These are phyloP conservation scores for Puccinia triticina DNA, from an alignment of 1,284 basidiomycete species.

Conservation along the genomic window DNA sequence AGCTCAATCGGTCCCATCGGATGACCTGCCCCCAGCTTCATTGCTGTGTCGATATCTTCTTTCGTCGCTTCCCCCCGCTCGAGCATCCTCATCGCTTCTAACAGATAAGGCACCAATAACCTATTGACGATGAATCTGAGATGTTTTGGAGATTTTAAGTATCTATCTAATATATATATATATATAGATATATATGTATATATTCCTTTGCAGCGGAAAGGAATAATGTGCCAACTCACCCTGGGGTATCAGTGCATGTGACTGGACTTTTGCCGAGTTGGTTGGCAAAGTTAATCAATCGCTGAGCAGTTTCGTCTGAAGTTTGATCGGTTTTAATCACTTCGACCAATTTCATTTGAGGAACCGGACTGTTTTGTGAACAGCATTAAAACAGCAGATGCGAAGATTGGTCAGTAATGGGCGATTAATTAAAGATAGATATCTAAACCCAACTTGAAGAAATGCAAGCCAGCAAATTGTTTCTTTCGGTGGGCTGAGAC, in stretches of 20 bases:
- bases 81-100: constrained; percentile 66
- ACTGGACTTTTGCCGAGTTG: constrained; percentile 66
- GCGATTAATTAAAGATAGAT: constrained; percentile 36
- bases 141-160: neutral
- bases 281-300: constrained; percentile 64
- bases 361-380: constrained; percentile 59
- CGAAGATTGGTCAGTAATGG: neutral
- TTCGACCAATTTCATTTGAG: constrained; percentile 68
- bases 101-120: constrained; percentile 56
- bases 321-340: constrained; percentile 65
- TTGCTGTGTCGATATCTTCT: constrained; percentile 67
- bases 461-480: constrained; percentile 65
- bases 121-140: constrained; percentile 65
- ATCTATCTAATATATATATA: neutral
- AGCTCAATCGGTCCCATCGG: constrained; percentile 66
- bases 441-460: constrained; percentile 62
- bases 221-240: constrained; percentile 55
- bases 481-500: constrained; percentile 59
- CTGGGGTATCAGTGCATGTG: constrained; percentile 66
- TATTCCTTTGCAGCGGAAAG: neutral
- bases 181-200: no score
- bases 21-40: constrained; percentile 67
- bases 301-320: constrained; percentile 62
- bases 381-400: neutral
- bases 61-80: constrained; percentile 67